Percentiles rank a stretch among this genome's conserved stretches.
Evolutionary conservation across 2,329 filamentous ascomycete genomes (phyloP).

Genomic region (Fusarium marasasianum): DNA sequence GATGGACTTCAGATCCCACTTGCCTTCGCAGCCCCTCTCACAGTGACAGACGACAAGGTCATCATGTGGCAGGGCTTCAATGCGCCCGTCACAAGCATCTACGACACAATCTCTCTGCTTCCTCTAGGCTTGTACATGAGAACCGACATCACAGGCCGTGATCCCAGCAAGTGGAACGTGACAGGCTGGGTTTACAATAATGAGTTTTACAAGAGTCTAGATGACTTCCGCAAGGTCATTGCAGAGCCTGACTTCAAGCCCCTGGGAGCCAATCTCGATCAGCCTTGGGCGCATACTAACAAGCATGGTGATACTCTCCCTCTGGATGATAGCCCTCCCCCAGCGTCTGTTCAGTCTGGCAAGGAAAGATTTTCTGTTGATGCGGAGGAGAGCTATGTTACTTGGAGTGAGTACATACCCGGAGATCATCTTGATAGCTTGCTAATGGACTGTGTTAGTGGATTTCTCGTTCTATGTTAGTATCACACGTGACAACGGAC

Average conservation of each 20-base stretch:
- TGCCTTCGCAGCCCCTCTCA: not conserved
- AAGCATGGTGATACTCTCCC: not conserved
- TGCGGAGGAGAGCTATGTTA: not conserved
- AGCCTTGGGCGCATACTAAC: not conserved
- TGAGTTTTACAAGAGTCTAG: not conserved
- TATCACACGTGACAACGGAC: not conserved
- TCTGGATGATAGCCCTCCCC: not conserved
- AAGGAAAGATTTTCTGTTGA: not conserved
- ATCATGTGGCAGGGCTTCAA: conserved; percentile 12
- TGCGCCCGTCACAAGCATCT: not conserved
- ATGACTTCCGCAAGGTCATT: not conserved
- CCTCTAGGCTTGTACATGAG: not conserved
- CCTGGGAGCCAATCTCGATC: not conserved
- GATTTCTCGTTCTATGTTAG: not conserved
- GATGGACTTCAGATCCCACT: not conserved
- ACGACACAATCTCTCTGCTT: not conserved
- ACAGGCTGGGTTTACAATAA: conserved; percentile 4
- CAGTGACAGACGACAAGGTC: not conserved
- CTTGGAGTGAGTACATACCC: not conserved
- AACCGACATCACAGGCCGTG: not conserved
- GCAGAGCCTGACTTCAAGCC: not conserved
- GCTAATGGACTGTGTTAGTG: not conserved
- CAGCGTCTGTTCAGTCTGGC: not conserved
- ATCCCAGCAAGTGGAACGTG: not conserved
- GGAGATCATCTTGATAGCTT: fast-evolving